Base-by-base conservation (phyloP, 345 rosid species). In the Salix exigua region DNA sequence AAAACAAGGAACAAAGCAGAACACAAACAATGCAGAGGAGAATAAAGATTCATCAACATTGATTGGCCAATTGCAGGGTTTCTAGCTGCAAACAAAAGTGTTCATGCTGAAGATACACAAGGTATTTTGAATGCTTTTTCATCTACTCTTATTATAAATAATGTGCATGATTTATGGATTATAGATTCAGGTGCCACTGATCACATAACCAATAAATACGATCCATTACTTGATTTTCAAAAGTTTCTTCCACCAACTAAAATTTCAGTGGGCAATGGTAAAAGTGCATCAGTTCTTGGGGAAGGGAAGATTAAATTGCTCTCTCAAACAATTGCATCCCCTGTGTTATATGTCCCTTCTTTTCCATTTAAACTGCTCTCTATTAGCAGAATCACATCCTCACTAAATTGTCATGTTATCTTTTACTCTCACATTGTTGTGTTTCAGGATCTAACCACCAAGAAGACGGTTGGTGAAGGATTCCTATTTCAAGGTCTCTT, bases 71-170 rank as follows among this genome's bases (percentile, higher is more conserved):
- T 48, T 48, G 53, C 1, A 48, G 7, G 21, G 4, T 48, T 48
- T 48, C 1, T 48, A 48, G 7, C 7, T 48, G 7, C 7, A 48
- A 48, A 48, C 5, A 48, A 48, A 48, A 48, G 5, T 48, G 53
- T 48, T 19, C 5, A 5, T 0, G 7, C 2, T 48, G 1, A 3
- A 2, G 0, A 4, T 48, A 0, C 17, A 16, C 0, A 0, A 48
- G 53, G 6, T 48, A 48, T 17, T 44, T 48, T 48, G 53, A 48
- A 17, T 17, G 53, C 1, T 0, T 17, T 48, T 4, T 17, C 7
- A 0, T 1, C 0, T 14, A 0, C 53, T 48, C 2, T 48, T 48
- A 48, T 4, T 17, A 1, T 17, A 16, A 4, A 21, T 48, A 48
- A 48, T 48, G 21, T 48, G 21, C 21, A 48, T 48, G 53, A 48